Evolutionary conservation across 2,329 filamentous ascomycete species (phyloP).

Genomic region (Fusarium redolens): DNA sequence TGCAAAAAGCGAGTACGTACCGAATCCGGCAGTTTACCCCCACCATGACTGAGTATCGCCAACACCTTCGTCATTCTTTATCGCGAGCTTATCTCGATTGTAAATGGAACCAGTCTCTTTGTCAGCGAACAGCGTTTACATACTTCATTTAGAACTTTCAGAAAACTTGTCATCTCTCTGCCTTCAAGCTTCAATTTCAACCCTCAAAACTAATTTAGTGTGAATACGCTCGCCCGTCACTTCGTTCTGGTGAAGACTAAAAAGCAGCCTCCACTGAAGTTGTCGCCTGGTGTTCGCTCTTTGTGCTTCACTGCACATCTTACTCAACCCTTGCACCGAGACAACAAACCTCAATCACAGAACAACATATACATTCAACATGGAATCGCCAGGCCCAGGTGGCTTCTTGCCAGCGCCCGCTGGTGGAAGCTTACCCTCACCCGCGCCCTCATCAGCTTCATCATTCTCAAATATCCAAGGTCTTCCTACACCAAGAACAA

Average conservation of each 20-base stretch:
- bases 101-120: not conserved
- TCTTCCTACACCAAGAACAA: slow-evolving; percentile 67
- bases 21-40: slow-evolving; percentile 14
- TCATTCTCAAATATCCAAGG: slow-evolving; percentile 54
- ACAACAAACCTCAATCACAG: too few species aligned
- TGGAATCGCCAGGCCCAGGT: slow-evolving; percentile 51
- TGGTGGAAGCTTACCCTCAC: slow-evolving; percentile 62
- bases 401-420: slow-evolving; percentile 62
- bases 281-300: too few species aligned
- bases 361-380: too few species aligned
- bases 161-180: too few species aligned
- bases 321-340: too few species aligned
- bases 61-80: slow-evolving; percentile 24
- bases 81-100: slow-evolving; percentile 3
- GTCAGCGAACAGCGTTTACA: not conserved
- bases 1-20: not conserved
- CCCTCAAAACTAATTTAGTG: too few species aligned
- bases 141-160: too few species aligned
- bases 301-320: too few species aligned
- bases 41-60: slow-evolving; percentile 33
- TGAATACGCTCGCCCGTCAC: too few species aligned
- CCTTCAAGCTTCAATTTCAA: too few species aligned
- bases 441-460: slow-evolving; percentile 61
- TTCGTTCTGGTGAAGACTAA: too few species aligned
- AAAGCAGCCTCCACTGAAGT: too few species aligned